Percentiles rank a stretch among this genome's conserved stretches.
Evolutionary conservation across 73 alveolate species (phyloP).

Genomic region (Tetrahymena malaccensis): DNA sequence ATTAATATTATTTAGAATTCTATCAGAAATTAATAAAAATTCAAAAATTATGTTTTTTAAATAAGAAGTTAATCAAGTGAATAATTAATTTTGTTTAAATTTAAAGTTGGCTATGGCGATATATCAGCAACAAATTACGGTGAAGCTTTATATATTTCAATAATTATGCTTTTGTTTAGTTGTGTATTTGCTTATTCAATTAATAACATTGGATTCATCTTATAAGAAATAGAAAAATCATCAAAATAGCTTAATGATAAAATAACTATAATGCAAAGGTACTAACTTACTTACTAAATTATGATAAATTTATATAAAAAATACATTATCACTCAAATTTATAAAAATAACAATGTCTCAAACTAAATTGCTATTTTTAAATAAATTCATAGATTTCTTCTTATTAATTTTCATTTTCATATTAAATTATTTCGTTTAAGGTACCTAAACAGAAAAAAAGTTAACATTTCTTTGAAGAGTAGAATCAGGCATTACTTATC

Average conservation of each 20-base stretch:
- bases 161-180: conserved; percentile 64
- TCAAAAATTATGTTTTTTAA: too few species aligned
- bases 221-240: not conserved
- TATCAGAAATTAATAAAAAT: too few species aligned
- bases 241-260: not conserved
- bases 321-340: too few species aligned
- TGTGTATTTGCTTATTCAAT: conserved; percentile 33
- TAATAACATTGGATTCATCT: conserved; percentile 25
- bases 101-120: conserved; percentile 81
- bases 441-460: not conserved
- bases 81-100: too few species aligned
- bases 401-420: too few species aligned
- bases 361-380: too few species aligned
- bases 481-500: not conserved
- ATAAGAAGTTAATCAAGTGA: too few species aligned
- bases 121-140: conserved; percentile 47
- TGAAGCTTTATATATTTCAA: conserved; percentile 52
- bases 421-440: not conserved
- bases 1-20: too few species aligned
- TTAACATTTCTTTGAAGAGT: not conserved
- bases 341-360: too few species aligned
- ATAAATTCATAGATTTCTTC: too few species aligned
- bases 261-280: not conserved
- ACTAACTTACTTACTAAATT: not conserved
- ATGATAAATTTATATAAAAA: too few species aligned